Base-by-base conservation (phyloP, 257 asterid genomes). In the Dorcoceras hygrometricum region DNA sequence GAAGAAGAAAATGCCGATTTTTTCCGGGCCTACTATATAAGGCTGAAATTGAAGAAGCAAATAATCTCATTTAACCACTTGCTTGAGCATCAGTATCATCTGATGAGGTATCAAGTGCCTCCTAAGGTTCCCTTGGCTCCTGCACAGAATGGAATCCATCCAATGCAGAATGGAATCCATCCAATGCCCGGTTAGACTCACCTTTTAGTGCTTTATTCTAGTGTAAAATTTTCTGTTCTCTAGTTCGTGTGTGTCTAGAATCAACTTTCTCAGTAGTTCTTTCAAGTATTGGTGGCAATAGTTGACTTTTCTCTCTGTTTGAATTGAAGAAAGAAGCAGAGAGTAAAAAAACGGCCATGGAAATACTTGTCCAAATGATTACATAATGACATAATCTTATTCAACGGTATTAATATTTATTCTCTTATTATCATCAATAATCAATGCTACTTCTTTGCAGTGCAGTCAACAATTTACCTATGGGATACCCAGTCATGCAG, bases 1-100 rank as follows among this genome's bases (percentile, higher is more conserved):
- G 99, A 93, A 85, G 97, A 93, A 76, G 97, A 93, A 79, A 93
- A 93, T 80, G 85, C 97, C 0, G 96, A 90, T 43, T 93, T 93
- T 76, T 93, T 90, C 75, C 83, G 96, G 71, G 92, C 88, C 39
- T 93, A 93, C 84, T 90, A 88, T 82, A 93, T 90, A 78, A 81
- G 97, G 82, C 95, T 93, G 60, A 90, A 90, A 73, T 70, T 93
- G 88, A 93, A 90, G 91, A 93, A 90, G 74, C 99, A 93, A 81
- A 93, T 93, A 61, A 79, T 85, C 66, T 71, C 86, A 79, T 93
- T 93, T 79, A 93, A 93, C 77, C 95, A 93, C 80, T 82, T 93
- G 75, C 92, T 93, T 48, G 92, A 88, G 75, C 95, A 90, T 78
- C 99, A 93, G 70, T 80, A 72, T 79, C 73, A 89, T 76, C 77